Evolutionary conservation across 352 stramenopile genomes (phyloP).

Genomic region (Ophiocytium majus): DNA sequence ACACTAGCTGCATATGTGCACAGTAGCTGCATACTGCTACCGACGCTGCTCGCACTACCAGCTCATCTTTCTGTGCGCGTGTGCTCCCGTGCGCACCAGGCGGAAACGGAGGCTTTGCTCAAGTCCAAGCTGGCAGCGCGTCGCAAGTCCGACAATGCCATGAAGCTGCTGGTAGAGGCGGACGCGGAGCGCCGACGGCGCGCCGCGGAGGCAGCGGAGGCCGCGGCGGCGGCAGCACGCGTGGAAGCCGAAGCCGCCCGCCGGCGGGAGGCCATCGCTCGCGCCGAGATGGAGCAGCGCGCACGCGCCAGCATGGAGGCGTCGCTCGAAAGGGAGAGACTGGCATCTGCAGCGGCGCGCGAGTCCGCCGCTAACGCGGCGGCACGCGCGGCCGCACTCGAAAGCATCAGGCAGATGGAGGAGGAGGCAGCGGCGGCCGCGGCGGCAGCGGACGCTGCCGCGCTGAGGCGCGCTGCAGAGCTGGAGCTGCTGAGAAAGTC

Average conservation of each 20-base stretch:
- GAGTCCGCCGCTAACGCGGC: no score
- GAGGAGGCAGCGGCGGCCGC: not conserved
- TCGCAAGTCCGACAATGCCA: not conserved
- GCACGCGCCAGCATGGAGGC: not conserved
- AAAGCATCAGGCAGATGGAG: not conserved
- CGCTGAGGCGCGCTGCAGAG: not conserved
- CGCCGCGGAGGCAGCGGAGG: not conserved
- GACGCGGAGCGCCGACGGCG: not conserved
- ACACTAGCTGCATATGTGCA: no score
- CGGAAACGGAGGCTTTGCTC: not conserved
- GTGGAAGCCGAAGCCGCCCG: not conserved
- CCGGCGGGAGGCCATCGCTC: not conserved
- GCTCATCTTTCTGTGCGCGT: no score
- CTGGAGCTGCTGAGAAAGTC: not conserved
- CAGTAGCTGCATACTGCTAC: no score
- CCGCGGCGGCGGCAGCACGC: not conserved
- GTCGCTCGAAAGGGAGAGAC: no score
- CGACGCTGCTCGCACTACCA: no score
- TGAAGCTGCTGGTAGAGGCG: not conserved
- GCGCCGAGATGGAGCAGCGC: not conserved
- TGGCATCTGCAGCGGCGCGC: no score
- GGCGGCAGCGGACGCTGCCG: not conserved
- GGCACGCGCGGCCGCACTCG: not conserved
- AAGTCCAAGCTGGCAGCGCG: not conserved
- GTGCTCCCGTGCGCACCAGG: no score